A percentile compares a stretch with the other conserved stretches of the same genome.
These are phyloP conservation scores for Metarhizium guizhouense DNA, from an alignment of 2,329 filamentous ascomycete species.

Conservation along the genomic window DNA sequence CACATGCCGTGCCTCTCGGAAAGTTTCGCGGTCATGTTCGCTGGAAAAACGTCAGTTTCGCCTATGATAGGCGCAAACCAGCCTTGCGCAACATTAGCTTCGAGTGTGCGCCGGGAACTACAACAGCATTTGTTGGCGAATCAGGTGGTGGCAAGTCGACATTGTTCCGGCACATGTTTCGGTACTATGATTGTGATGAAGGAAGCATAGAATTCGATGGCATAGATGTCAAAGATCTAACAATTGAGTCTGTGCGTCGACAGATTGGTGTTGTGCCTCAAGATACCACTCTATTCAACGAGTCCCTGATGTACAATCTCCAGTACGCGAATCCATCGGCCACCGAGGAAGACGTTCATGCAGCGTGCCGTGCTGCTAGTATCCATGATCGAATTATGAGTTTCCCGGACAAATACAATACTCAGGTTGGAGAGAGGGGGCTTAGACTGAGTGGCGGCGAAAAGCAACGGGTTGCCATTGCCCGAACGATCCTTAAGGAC, in stretches of 20 bases:
- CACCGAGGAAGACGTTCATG: conserved; percentile 72
- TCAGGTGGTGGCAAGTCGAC: conserved; percentile 97
- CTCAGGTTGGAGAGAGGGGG: conserved; percentile 85
- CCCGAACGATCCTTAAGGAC: conserved; percentile 85
- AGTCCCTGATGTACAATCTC: conserved; percentile 89
- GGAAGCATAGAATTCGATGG: conserved; percentile 82
- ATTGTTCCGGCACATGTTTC: conserved; percentile 88
- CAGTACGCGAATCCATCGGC: conserved; percentile 78
- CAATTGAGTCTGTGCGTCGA: conserved; percentile 84
- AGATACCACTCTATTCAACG: conserved; percentile 92
- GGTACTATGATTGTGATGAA: conserved; percentile 81
- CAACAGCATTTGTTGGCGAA: conserved; percentile 91
- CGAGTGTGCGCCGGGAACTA: conserved; percentile 79
- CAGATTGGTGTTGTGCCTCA: conserved; percentile 96
- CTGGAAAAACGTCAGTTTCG: conserved; percentile 84
- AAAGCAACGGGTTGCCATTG: conserved; percentile 89
- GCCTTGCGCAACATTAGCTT: conserved; percentile 80
- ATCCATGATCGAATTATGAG: conserved; percentile 88
- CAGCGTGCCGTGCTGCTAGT: conserved; percentile 75
- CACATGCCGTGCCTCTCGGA: conserved; percentile 52
- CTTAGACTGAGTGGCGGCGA: conserved; percentile 82
- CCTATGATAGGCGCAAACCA: conserved; percentile 79
- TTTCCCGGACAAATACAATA: conserved; percentile 82
- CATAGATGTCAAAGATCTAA: conserved; percentile 73
- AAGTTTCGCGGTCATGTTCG: conserved; percentile 72